phyloP scores from a whole-genome alignment of 352 stramenopile species.

The Blastocystis sp. region DNA sequence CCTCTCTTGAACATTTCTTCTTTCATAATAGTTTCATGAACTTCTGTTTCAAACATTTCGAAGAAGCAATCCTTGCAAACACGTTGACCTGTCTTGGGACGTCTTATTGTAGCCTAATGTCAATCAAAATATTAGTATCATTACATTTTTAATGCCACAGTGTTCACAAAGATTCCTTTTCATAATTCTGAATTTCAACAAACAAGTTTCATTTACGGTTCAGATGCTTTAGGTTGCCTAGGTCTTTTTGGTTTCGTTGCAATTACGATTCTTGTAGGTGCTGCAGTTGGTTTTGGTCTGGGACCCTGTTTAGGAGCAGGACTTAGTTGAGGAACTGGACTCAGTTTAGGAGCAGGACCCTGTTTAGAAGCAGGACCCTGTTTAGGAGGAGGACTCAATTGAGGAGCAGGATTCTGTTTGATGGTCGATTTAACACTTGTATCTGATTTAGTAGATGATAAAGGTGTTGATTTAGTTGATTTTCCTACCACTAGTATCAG shows the following conservation, averaged over 20 bases:
- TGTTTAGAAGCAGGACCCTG: not conserved
- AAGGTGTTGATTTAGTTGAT: too few relatives aligned
- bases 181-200: not conserved
- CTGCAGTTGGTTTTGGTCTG: not conserved
- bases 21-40: conserved; percentile 68
- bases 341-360: not conserved
- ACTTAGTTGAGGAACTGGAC: not conserved
- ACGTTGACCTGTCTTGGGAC: conserved; percentile 67
- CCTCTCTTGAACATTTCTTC: conserved; percentile 67
- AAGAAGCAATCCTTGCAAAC: conserved; percentile 71
- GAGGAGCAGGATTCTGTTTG: not conserved
- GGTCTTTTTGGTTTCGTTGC: not conserved
- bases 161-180: conserved; percentile 17
- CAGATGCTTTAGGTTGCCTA: not conserved
- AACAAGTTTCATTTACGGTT: not conserved
- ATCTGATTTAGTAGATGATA: too few relatives aligned
- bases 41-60: conserved; percentile 68
- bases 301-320: not conserved
- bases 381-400: not conserved
- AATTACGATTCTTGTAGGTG: not conserved
- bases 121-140: not conserved
- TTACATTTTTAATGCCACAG: not conserved
- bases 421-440: too few relatives aligned
- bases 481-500: too few relatives aligned
- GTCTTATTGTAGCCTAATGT: conserved; percentile 39